Base-by-base conservation (phyloP, 2,329 filamentous ascomycete species). In the Cladosporium sp. region DNA sequence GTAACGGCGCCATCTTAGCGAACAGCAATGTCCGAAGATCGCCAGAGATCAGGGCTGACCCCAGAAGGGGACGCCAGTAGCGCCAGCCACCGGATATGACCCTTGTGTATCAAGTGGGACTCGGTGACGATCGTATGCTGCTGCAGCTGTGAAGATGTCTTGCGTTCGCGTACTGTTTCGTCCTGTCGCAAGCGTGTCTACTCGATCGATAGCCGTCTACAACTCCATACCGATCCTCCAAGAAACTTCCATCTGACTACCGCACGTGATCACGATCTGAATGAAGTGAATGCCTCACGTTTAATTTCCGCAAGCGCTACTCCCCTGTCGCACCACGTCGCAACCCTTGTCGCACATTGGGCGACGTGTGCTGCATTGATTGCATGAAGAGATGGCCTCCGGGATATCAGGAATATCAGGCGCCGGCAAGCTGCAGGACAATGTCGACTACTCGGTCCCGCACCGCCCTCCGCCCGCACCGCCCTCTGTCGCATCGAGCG, bases 361-460 rank as follows among this genome's bases (percentile, higher is more conserved):
- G 15, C 40, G 25, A 32, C 32, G 24, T 37, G 40, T 55, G 40
- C 40, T 36, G 51, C 51, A 22, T 42, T 53, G 50, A 40, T 42
- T 55, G 40, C 52, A 45, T 28, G 34, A 24, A 37, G 13, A 32
- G 32, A 65, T 65, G 63, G 63, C 63, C 35, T 60, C 63, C 57
- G 61, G 61, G 53, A 32, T 48, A 32, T 15, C 47, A 34, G 47
- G 47, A 50, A 62, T 62, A 37, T 61, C 48, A 36, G 60, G 58
- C 47, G 62, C 60, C 32, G 58, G 58, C 35, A 52, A 56, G 39
- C 58, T 61, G 57, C 57, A 58, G 37, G 65, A 65, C 36, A 58
- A 56, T 28, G 58, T 60, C 34, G 64, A 66, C 60, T 66, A 66
- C 54, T 62, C 59, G 19, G 36, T 56, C 28, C 56, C 62, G 20